Evolutionary conservation across 805 yeast genomes (phyloP).

Genomic region (Teunomyces cretensis): DNA sequence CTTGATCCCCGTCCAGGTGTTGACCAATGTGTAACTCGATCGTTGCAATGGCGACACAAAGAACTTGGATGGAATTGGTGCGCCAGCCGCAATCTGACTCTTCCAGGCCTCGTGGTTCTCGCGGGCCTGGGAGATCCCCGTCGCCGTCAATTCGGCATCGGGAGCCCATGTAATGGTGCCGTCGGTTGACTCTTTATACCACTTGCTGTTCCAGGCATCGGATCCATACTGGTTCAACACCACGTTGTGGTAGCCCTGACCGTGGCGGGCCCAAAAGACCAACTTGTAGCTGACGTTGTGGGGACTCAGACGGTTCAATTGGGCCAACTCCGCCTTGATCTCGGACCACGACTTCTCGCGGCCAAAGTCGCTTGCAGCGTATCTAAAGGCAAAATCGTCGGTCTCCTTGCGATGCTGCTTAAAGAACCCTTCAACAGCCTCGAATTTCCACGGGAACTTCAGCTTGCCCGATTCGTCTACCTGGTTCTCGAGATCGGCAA

Average conservation of each 20-base stretch:
- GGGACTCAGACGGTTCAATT: conserved; percentile 34
- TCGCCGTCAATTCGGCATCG: conserved; percentile 56
- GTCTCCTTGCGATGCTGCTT: conserved; percentile 43
- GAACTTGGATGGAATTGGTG: conserved; percentile 55
- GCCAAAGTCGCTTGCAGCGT: conserved; percentile 46
- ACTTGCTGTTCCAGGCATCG: conserved; percentile 56
- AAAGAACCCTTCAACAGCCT: conserved; percentile 51
- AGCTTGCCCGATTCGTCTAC: conserved; percentile 23
- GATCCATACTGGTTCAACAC: conserved; percentile 55
- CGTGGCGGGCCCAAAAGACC: conserved; percentile 61
- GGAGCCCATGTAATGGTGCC: conserved; percentile 59
- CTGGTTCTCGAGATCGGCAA: conserved; percentile 10
- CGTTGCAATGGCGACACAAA: conserved; percentile 66
- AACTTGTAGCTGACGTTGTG: conserved; percentile 47
- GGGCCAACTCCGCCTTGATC: conserved; percentile 27
- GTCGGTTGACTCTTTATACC: conserved; percentile 53
- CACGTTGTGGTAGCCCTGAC: conserved; percentile 66
- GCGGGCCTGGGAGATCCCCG: conserved; percentile 57
- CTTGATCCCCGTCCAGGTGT: conserved; percentile 48
- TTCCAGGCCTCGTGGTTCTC: conserved; percentile 46
- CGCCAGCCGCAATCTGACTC: conserved; percentile 43
- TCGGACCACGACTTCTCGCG: conserved; percentile 41
- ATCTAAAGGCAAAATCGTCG: conserved; percentile 48
- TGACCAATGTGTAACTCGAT: conserved; percentile 54
- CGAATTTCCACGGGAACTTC: conserved; percentile 46